These are phyloP conservation scores for Apiospora hydei DNA, from an alignment of 2,329 filamentous ascomycete genomes.

Conservation along the genomic window DNA sequence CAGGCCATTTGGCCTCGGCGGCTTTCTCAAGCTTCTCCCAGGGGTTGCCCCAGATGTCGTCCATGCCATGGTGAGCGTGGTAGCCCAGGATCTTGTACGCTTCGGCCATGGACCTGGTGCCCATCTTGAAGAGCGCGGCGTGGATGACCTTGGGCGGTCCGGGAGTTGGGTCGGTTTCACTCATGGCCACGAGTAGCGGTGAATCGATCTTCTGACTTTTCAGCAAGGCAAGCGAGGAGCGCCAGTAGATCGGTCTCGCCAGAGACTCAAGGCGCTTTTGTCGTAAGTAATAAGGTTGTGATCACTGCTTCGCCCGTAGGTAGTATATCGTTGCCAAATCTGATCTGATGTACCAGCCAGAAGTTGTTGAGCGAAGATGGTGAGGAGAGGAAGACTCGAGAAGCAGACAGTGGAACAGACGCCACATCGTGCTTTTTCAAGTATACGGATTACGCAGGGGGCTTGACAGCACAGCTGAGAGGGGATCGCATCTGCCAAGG, in stretches of 20 bases:
- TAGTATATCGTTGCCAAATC: neutral
- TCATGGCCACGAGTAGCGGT: neutral
- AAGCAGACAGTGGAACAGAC: neutral
- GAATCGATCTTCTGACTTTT: neutral
- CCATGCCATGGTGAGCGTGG: constrained; percentile 25
- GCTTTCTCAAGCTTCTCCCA: constrained; percentile 31
- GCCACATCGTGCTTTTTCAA: neutral
- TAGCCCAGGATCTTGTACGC: constrained; percentile 30
- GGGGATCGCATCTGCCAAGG: neutral
- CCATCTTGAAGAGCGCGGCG: constrained; percentile 29
- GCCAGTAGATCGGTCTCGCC: too few species aligned
- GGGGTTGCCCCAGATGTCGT: constrained; percentile 29
- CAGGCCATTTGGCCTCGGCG: constrained; percentile 30
- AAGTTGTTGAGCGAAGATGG: too few species aligned
- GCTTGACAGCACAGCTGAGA: neutral
- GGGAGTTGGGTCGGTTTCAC: neutral
- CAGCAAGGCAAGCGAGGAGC: neutral
- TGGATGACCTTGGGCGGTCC: constrained; percentile 26
- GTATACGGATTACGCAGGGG: too few species aligned
- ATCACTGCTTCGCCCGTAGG: neutral
- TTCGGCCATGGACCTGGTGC: constrained; percentile 29
- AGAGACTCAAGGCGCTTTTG: neutral
- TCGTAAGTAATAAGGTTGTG: neutral
- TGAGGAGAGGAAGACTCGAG: too few species aligned
- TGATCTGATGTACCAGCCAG: too few species aligned